A percentile compares a stretch with the other conserved stretches of the same genome.
phyloP scores from a whole-genome alignment of 228 moss, liverwort and hornwort genomes.

The Sphagnum fallax region DNA sequence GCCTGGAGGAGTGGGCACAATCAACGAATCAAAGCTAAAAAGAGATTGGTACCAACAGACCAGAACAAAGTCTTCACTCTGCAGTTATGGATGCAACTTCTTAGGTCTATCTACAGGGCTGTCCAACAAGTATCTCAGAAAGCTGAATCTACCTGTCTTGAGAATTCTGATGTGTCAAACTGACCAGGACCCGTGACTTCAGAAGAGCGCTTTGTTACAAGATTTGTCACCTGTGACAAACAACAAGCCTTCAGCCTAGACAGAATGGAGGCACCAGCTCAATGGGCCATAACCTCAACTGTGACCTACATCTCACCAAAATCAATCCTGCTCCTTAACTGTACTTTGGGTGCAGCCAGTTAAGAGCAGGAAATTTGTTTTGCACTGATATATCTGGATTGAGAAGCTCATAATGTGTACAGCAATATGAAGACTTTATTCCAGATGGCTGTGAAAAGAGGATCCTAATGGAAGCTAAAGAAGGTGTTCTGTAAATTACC shows the following conservation, averaged over 20 bases:
- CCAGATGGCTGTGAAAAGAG: no score
- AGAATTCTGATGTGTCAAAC: constrained; percentile 93
- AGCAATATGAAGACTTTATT: no score
- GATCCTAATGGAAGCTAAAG: no score
- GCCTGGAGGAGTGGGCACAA: no score
- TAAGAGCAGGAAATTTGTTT: neutral
- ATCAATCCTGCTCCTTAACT: neutral
- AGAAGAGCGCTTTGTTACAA: constrained; percentile 90
- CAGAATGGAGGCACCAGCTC: neutral
- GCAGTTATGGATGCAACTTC: no score
- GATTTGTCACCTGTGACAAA: constrained; percentile 70
- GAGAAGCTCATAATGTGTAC: no score
- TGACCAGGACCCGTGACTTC: constrained; percentile 69
- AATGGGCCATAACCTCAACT: neutral
- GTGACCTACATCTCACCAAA: neutral
- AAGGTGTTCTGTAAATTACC: constrained; percentile 19
- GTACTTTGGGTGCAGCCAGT: neutral
- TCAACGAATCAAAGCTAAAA: no score
- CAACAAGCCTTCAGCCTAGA: neutral
- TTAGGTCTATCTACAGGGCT: no score
- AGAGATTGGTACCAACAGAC: no score
- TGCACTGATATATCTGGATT: no score
- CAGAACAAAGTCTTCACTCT: no score
- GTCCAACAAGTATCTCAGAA: no score
- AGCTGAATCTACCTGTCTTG: constrained; percentile 57